A percentile compares a stretch with the other conserved stretches of the same genome.
These are phyloP conservation scores for Phytophthora hybrid DNA, from an alignment of 352 stramenopile genomes.

Conservation along the genomic window DNA sequence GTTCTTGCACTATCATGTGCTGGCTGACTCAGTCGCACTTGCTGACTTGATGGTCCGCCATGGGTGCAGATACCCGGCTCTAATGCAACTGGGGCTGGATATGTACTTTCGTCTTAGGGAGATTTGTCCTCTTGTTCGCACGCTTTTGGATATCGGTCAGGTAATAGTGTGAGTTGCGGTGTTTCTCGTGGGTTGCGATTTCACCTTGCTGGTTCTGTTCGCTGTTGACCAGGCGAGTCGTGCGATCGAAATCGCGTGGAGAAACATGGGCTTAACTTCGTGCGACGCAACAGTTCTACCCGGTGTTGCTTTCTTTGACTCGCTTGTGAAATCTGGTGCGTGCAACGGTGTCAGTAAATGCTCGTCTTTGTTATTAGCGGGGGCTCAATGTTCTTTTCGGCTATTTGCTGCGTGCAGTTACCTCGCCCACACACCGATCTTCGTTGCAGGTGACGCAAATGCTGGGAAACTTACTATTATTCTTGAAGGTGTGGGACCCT, in stretches of 20 bases:
- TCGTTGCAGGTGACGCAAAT: conserved; percentile 57
- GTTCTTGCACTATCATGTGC: conserved; percentile 65
- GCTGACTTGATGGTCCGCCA: conserved; percentile 59
- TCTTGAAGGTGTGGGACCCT: conserved; percentile 65
- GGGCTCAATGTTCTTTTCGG: background rate
- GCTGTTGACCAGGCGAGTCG: conserved; percentile 42
- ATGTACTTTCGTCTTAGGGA: conserved; percentile 74
- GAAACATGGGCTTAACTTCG: conserved; percentile 46
- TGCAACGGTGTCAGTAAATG: background rate
- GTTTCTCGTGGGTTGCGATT: background rate
- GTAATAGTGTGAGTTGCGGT: conserved; percentile 26
- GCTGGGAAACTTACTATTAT: conserved; percentile 60
- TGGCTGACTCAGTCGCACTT: conserved; percentile 68
- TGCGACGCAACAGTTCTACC: conserved; percentile 54
- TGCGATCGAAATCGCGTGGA: conserved; percentile 59
- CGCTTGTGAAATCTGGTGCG: conserved; percentile 42
- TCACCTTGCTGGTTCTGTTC: background rate
- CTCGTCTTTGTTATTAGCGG: background rate
- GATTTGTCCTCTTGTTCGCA: conserved; percentile 52
- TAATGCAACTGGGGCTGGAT: conserved; percentile 70
- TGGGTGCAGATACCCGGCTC: conserved; percentile 25
- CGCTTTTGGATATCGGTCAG: conserved; percentile 59
- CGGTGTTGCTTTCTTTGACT: conserved; percentile 58
- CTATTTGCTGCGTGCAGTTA: conserved; percentile 33
- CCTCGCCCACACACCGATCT: conserved; percentile 28